Percentiles rank a stretch among this genome's conserved stretches.
Evolutionary conservation across 306 rosid genomes (phyloP).

Genomic region (Myrica gale): DNA sequence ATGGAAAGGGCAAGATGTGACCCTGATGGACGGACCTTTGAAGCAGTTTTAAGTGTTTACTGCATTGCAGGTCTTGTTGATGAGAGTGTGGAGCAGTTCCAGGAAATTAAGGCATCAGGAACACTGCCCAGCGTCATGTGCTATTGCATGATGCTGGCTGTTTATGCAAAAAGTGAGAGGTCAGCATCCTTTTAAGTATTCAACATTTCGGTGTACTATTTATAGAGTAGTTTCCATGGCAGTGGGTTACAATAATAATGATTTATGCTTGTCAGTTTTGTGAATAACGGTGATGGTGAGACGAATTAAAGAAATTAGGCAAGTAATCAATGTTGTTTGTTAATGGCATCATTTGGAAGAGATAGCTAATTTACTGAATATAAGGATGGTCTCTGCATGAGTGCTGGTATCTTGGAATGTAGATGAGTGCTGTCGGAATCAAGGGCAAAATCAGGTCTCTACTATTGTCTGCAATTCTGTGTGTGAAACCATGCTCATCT

Average conservation of each 20-base stretch:
- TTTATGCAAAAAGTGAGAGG: slow-evolving; percentile 85
- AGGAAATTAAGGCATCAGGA: slow-evolving; percentile 79
- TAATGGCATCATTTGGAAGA: too few species aligned
- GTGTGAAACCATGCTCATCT: background rate
- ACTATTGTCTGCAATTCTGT: background rate
- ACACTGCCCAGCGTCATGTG: slow-evolving; percentile 77
- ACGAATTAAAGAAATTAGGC: background rate
- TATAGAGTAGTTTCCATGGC: slow-evolving; percentile 16
- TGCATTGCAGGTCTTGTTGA: slow-evolving; percentile 83
- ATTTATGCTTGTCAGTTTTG: background rate
- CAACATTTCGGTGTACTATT: slow-evolving; percentile 12
- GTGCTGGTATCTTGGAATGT: background rate
- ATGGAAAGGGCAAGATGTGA: slow-evolving; percentile 80
- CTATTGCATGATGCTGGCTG: slow-evolving; percentile 97
- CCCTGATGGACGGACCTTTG: slow-evolving; percentile 75
- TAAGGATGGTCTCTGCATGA: background rate
- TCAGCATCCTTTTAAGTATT: slow-evolving; percentile 29
- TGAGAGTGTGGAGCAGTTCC: slow-evolving; percentile 86
- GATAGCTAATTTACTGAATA: background rate
- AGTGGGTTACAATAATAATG: background rate
- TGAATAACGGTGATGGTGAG: background rate
- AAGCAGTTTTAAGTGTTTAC: slow-evolving; percentile 76
- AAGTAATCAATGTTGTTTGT: too few species aligned
- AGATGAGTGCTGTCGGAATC: background rate
- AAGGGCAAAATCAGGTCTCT: background rate